Conservation (phyloP, 371 early-diverging fungal species). For the Mucor racemosus region DNA sequence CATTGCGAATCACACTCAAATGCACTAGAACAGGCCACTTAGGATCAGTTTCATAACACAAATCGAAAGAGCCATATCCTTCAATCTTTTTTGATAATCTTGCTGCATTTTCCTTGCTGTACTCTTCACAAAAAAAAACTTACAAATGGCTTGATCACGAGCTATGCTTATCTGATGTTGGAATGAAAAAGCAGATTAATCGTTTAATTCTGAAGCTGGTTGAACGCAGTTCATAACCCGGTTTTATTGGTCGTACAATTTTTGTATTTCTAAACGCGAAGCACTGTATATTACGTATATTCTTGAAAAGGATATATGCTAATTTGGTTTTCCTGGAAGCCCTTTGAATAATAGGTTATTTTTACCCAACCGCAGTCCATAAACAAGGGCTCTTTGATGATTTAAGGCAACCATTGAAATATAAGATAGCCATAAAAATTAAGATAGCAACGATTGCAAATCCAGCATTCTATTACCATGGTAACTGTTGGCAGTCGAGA, state of each 20-base stretch:
- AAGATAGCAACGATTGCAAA: too few species aligned
- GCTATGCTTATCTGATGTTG: constrained; percentile 22
- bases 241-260: too few species aligned
- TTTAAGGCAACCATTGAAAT: background rate
- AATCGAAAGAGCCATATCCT: constrained; percentile 20
- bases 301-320: background rate
- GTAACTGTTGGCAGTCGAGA: too few species aligned
- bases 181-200: constrained; percentile 11
- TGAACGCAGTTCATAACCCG: constrained; percentile 6
- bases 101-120: constrained; percentile 23
- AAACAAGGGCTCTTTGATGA: background rate
- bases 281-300: background rate
- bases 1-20: constrained; percentile 24
- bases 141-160: constrained; percentile 27
- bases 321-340: background rate
- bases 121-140: constrained; percentile 20
- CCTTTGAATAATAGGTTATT: background rate
- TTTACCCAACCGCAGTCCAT: background rate
- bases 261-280: too few species aligned
- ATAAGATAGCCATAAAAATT: too few species aligned
- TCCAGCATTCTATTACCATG: too few species aligned
- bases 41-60: constrained; percentile 27
- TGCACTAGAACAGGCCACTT: constrained; percentile 18
- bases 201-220: constrained; percentile 6
- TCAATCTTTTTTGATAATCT: constrained; percentile 18